A percentile compares a stretch with the other conserved stretches of the same genome.
phyloP scores from a whole-genome alignment of 495 filamentous ascomycete genomes.

The Penicillium steckii region DNA sequence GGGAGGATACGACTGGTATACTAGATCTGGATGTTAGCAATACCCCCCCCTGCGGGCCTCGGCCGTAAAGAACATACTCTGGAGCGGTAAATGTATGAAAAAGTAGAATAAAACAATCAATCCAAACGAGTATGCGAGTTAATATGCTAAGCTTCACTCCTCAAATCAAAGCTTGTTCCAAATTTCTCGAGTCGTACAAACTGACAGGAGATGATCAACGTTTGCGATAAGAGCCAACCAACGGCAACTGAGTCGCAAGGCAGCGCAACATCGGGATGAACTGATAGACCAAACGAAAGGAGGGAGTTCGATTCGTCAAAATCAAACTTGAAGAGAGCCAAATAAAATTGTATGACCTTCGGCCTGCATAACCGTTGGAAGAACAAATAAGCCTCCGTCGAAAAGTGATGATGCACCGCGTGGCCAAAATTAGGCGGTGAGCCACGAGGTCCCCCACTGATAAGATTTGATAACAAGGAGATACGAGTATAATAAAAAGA shows the following conservation, averaged over 20 bases:
- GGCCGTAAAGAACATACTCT: too few relatives aligned
- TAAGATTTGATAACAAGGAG: too few relatives aligned
- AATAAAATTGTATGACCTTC: too few relatives aligned
- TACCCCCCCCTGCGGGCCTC: background rate
- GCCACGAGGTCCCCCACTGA: too few relatives aligned
- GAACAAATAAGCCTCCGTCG: too few relatives aligned
- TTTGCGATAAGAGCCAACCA: conserved; percentile 19
- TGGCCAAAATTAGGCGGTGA: too few relatives aligned
- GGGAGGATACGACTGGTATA: background rate
- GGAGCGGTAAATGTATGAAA: too few relatives aligned
- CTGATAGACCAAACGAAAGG: background rate
- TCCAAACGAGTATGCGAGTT: background rate
- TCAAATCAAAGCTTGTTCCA: background rate
- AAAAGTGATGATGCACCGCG: too few relatives aligned
- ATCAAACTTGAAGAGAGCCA: too few relatives aligned
- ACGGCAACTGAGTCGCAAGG: conserved; percentile 7
- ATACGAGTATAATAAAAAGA: background rate
- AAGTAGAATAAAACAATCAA: too few relatives aligned
- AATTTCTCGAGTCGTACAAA: background rate
- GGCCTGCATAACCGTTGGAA: too few relatives aligned
- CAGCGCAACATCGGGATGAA: conserved; percentile 23
- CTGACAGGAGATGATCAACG: conserved; percentile 12
- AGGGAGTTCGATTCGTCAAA: background rate
- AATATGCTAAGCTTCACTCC: background rate
- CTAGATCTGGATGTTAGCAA: background rate